Base-by-base conservation (phyloP, 257 asterid species). In the Hygrophila difformis region DNA sequence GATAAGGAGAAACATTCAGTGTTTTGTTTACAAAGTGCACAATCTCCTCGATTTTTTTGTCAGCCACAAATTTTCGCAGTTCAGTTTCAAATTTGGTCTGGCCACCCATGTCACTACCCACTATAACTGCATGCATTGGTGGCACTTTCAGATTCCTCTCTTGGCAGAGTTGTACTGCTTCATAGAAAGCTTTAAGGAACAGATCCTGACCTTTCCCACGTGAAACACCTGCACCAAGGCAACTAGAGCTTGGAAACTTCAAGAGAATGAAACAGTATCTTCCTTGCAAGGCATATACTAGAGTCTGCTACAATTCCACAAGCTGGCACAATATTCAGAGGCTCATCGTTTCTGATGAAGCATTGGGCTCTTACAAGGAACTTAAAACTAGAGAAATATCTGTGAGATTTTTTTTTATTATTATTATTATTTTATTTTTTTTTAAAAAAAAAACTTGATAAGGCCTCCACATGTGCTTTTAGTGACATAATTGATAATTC, bases 151-250 rank as follows among this genome's bases (percentile, higher is more conserved):
- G 65, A 54, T 79, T 81, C 68, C 75, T 68, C 62, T 65, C 77
- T 60, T 73, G 66, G 59, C 72, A 73, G 55, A 82, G 54, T 56
- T 77, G 94, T 60, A 85, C 56, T 55, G 91, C 81, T 56, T 84
- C 87, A 53, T 75, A 62, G 68, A 84, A 84, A 15, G 91, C 70
- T 61, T 76, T 82, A 26, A 89, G 87, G 67, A 84, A 84, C 31
- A 89, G 72, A 73, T 89, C 97, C 64, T 89, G 97, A 46, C 96
- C 96, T 71, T 89, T 89, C 50, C 96, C 97, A 42, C 97, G 86
- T 39, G 97, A 84, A 63, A 88, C 97, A 67, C 97, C 97, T 88
- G 68, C 62, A 73, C 38, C 47, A 43, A 46, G 53, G 57, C 40
- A 42, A 26, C 26, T 52, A 41, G 39, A 37, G 68, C 33, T 69